phyloP scores from a whole-genome alignment of 345 rosid species.

The Durio zibethinus region DNA sequence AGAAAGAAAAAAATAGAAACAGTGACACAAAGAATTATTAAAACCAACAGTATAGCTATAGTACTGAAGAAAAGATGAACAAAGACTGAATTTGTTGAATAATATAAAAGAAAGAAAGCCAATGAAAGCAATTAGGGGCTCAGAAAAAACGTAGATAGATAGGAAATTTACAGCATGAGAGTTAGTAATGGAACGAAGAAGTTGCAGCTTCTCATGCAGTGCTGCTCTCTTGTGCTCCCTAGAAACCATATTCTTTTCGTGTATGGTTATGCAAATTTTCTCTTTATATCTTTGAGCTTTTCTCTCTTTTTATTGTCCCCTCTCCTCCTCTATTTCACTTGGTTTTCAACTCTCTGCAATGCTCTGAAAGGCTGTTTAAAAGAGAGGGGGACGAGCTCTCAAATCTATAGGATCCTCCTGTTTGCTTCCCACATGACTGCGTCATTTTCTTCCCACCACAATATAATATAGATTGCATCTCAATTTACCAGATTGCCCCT shows the following conservation, averaged over 20 bases:
- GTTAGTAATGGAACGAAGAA: slow-evolving; percentile 50
- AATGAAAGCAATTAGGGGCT: slow-evolving; percentile 9
- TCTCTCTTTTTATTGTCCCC: neutral
- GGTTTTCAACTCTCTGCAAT: slow-evolving; percentile 20
- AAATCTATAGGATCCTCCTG: slow-evolving; percentile 35
- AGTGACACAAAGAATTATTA: neutral
- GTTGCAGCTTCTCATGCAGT: slow-evolving; percentile 50
- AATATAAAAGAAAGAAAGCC: slow-evolving; percentile 11
- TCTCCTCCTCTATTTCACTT: neutral
- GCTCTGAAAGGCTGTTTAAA: slow-evolving; percentile 20
- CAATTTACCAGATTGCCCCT: slow-evolving; percentile 39
- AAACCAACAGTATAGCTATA: neutral
- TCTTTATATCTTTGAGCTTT: neutral
- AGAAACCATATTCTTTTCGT: slow-evolving; percentile 32
- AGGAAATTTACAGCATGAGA: slow-evolving; percentile 42
- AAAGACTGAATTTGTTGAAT: neutral
- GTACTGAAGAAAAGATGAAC: neutral
- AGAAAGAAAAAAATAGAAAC: neutral
- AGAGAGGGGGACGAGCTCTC: slow-evolving; percentile 30
- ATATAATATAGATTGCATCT: slow-evolving; percentile 18
- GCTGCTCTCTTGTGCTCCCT: slow-evolving; percentile 55
- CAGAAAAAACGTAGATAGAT: slow-evolving; percentile 1
- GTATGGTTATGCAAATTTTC: neutral
- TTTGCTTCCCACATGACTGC: slow-evolving; percentile 40
- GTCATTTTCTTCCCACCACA: slow-evolving; percentile 28